A percentile compares a stretch with the other conserved stretches of the same genome.
Conservation (phyloP, 1,139 yeast genomes). For the Zhuliangozyma blackwelliae region DNA sequence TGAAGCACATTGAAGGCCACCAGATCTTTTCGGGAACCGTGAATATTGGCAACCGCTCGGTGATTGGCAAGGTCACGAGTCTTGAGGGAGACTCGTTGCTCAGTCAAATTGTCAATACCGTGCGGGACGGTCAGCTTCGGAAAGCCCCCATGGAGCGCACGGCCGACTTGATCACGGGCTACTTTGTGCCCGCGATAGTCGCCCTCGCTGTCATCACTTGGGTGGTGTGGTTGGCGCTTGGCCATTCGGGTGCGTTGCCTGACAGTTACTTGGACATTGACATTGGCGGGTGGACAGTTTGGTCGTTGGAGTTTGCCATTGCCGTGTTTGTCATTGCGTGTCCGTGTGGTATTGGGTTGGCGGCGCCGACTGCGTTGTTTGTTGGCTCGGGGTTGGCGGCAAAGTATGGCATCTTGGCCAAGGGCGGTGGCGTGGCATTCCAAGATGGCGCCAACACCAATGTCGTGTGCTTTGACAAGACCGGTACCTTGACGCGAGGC, state of each 20-base stretch:
- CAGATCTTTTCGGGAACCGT: conserved; percentile 72
- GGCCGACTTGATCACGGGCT: conserved; percentile 68
- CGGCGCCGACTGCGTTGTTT: conserved; percentile 47
- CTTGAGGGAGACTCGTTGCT: conserved; percentile 62
- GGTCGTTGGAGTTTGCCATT: conserved; percentile 75
- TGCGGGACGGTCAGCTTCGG: conserved; percentile 67
- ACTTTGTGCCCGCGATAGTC: conserved; percentile 69
- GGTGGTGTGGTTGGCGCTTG: conserved; percentile 63
- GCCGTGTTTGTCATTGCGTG: conserved; percentile 66
- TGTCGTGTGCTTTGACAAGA: conserved; percentile 72
- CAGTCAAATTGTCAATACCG: conserved; percentile 67
- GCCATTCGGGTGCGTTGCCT: conserved; percentile 54
- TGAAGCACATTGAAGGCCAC: conserved; percentile 49
- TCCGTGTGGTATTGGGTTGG: conserved; percentile 47
- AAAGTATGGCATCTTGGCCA: conserved; percentile 64
- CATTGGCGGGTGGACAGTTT: conserved; percentile 71
- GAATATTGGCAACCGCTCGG: conserved; percentile 52
- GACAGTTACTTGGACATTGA: conserved; percentile 53
- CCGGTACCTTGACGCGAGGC: conserved; percentile 75
- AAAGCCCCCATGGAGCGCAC: conserved; percentile 72
- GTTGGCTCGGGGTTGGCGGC: conserved; percentile 48
- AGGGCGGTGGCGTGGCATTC: conserved; percentile 81
- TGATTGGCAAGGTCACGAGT: conserved; percentile 56
- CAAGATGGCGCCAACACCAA: conserved; percentile 67
- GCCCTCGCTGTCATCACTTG: conserved; percentile 59